Evolutionary conservation across 2,329 filamentous ascomycete species (phyloP).

Genomic region (Aureobasidium sp.): DNA sequence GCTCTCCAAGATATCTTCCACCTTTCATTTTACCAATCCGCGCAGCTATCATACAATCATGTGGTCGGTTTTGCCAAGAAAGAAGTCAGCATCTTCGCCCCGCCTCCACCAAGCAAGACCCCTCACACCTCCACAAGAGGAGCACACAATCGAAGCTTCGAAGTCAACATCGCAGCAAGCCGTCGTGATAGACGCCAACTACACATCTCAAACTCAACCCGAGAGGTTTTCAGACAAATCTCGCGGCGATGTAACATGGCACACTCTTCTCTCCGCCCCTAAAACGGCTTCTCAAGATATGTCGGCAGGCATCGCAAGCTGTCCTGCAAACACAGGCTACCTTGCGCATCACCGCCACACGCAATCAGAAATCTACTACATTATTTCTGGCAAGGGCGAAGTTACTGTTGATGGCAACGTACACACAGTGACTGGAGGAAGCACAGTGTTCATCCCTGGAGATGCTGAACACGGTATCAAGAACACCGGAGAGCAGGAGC

Average conservation of each 20-base stretch:
- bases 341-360: conserved; percentile 32
- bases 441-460: conserved; percentile 34
- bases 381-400: conserved; percentile 29
- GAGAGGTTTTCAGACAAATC: background rate
- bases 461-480: conserved; percentile 35
- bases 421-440: conserved; percentile 26
- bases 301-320: conserved; percentile 30
- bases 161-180: background rate
- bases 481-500: conserved; percentile 1
- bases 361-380: conserved; percentile 37
- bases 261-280: conserved; percentile 31
- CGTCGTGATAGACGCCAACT: background rate
- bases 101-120: background rate
- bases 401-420: conserved; percentile 32
- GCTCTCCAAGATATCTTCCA: background rate
- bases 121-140: background rate
- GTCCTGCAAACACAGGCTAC: conserved; percentile 25
- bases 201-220: background rate
- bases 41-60: background rate
- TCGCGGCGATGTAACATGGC: conserved; percentile 28
- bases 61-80: conserved; percentile 2
- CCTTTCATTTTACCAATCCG: background rate
- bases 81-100: background rate
- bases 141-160: background rate
- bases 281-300: conserved; percentile 23